phyloP scores from a whole-genome alignment of 1,139 yeast genomes.

The Yamadazyma spencermartinsiae region DNA sequence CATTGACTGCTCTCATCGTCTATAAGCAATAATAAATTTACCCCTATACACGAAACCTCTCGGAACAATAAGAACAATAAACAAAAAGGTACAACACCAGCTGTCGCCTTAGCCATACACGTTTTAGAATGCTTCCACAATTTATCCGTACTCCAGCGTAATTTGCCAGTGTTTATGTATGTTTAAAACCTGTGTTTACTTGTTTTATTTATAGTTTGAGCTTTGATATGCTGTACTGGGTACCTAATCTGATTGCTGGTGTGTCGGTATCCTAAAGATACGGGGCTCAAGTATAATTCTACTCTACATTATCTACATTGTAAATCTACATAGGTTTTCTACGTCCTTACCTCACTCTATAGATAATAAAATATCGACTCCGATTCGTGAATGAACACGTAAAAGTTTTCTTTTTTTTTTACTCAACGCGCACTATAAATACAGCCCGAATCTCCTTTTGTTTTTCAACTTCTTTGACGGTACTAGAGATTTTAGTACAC shows the following conservation, averaged over 20 bases:
- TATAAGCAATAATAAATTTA: not conserved
- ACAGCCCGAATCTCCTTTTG: not conserved
- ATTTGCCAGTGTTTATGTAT: not conserved
- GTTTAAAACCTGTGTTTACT: not conserved
- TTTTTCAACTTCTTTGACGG: slow-evolving; percentile 1
- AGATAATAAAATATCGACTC: too few species aligned
- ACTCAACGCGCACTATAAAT: not conserved
- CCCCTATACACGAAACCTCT: not conserved
- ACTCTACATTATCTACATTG: too few species aligned
- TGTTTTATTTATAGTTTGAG: not conserved
- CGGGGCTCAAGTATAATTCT: too few species aligned
- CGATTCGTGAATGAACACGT: not conserved
- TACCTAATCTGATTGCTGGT: too few species aligned
- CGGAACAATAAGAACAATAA: not conserved
- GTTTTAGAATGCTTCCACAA: not conserved
- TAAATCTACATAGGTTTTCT: too few species aligned
- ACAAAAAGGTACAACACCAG: not conserved
- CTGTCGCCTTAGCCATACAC: not conserved
- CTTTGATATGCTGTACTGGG: too few species aligned
- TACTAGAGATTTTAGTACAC: not conserved
- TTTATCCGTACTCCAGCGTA: not conserved
- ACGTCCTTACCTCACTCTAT: too few species aligned
- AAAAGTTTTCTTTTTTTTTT: not conserved
- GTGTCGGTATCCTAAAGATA: not conserved
- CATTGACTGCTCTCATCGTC: not conserved